Evolutionary conservation across 2,329 filamentous ascomycete species (phyloP).

Genomic region (Tolypocladium endophyticum): DNA sequence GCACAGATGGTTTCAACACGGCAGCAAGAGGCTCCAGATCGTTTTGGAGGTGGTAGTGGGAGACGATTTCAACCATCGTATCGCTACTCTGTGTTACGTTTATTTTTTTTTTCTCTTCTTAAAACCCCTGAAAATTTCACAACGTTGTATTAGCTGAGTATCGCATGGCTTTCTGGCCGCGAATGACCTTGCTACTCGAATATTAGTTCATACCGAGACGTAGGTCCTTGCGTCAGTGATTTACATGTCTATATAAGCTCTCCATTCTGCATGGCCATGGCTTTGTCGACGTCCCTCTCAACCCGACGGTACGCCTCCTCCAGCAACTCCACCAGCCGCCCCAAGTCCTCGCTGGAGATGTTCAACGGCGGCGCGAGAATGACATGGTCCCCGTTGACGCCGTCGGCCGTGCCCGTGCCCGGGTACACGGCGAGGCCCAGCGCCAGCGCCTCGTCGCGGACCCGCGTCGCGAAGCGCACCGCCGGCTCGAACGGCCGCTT

Average conservation of each 20-base stretch:
- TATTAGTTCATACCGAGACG: background rate
- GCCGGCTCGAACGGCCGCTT: slow-evolving; percentile 23
- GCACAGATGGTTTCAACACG: slow-evolving; percentile 2
- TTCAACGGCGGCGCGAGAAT: slow-evolving; percentile 64
- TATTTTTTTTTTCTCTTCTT: background rate
- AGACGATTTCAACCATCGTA: background rate
- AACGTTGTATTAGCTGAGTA: no score
- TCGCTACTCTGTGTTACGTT: background rate
- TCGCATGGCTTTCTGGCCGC: no score
- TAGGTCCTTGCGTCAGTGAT: background rate
- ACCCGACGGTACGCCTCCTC: slow-evolving; percentile 5
- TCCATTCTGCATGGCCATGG: background rate
- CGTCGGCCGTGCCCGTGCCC: slow-evolving; percentile 48
- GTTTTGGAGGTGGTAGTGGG: background rate
- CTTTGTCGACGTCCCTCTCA: background rate
- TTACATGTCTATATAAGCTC: background rate
- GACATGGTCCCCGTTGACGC: slow-evolving; percentile 56
- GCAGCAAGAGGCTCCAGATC: background rate
- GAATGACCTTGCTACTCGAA: background rate
- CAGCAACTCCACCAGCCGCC: slow-evolving; percentile 3
- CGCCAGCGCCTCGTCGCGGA: slow-evolving; percentile 19
- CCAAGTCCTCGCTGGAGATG: slow-evolving; percentile 28
- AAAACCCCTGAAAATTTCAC: no score
- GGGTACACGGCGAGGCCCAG: slow-evolving; percentile 44
- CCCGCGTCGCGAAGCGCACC: slow-evolving; percentile 14